These are phyloP conservation scores for Metarhizium album DNA, from an alignment of 2,329 filamentous ascomycete genomes.

Conservation along the genomic window DNA sequence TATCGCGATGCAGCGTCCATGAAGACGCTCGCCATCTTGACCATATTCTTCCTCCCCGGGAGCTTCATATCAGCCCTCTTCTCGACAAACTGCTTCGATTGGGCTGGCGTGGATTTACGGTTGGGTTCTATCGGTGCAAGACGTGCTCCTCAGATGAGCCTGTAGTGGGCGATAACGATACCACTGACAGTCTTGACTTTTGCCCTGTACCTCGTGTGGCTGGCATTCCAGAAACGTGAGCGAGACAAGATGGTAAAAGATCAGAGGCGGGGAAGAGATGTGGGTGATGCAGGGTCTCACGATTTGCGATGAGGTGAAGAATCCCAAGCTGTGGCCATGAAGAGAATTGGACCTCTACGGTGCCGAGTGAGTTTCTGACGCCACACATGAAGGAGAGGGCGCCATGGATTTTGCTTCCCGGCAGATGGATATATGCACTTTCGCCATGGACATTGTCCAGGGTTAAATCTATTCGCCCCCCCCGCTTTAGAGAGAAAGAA, in stretches of 20 bases:
- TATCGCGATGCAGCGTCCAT: constrained; percentile 31
- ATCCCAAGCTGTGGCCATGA: too few relatives aligned
- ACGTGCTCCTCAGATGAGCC: constrained; percentile 23
- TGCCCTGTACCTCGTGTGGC: constrained; percentile 22
- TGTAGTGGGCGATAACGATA: constrained; percentile 32
- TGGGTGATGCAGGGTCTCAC: not conserved
- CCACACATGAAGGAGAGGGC: too few relatives aligned
- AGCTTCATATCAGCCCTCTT: constrained; percentile 33
- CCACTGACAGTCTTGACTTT: constrained; percentile 26
- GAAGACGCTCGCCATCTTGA: constrained; percentile 31
- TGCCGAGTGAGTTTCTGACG: too few relatives aligned
- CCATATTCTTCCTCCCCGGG: constrained; percentile 32
- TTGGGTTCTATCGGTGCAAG: constrained; percentile 17
- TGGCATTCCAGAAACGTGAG: constrained; percentile 19
- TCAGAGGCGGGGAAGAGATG: not conserved
- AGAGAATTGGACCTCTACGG: too few relatives aligned
- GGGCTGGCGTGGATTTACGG: constrained; percentile 14
- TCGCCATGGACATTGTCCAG: too few relatives aligned
- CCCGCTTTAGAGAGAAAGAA: too few relatives aligned
- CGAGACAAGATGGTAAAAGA: constrained; percentile 7
- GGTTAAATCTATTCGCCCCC: too few relatives aligned
- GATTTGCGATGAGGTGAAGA: not conserved
- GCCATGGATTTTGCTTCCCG: too few relatives aligned
- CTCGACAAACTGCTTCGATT: constrained; percentile 24
- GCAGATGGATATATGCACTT: too few relatives aligned